These are phyloP conservation scores for Paramecium pentaurelia DNA, from an alignment of 73 alveolate species.

Conservation along the genomic window DNA sequence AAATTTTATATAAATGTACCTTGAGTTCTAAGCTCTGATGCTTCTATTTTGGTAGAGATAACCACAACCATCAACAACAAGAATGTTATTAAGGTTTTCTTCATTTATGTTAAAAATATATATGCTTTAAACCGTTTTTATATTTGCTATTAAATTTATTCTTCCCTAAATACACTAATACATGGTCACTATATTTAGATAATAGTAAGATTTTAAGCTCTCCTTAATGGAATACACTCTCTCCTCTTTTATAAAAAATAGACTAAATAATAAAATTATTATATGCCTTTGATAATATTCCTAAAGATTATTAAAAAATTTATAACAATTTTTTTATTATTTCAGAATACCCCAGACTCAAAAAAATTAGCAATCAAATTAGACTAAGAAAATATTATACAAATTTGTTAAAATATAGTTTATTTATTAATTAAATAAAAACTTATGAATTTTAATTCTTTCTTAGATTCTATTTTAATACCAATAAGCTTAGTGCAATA, in stretches of 20 bases:
- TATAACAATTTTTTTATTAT: background rate
- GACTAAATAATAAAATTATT: background rate
- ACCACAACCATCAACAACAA: slow-evolving; percentile 33
- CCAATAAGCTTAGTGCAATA: background rate
- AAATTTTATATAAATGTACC: background rate
- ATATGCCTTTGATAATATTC: no score
- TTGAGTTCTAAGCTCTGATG: background rate
- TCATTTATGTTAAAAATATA: background rate
- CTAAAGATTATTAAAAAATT: background rate
- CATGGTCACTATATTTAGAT: background rate
- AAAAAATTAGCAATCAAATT: background rate
- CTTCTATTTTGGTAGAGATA: background rate
- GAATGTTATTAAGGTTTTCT: slow-evolving; percentile 27
- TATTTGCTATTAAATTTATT: background rate
- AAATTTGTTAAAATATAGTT: background rate
- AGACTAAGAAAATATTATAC: background rate
- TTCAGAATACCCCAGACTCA: background rate
- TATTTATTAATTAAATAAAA: no score
- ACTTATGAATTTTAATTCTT: background rate
- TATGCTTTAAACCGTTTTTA: background rate
- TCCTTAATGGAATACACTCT: background rate
- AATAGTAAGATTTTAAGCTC: background rate
- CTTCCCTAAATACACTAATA: background rate
- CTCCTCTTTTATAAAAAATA: background rate
- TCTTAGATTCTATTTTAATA: no score